Base-by-base conservation (phyloP, 2,329 filamentous ascomycete species). In the Dactylellina drechsleri region DNA sequence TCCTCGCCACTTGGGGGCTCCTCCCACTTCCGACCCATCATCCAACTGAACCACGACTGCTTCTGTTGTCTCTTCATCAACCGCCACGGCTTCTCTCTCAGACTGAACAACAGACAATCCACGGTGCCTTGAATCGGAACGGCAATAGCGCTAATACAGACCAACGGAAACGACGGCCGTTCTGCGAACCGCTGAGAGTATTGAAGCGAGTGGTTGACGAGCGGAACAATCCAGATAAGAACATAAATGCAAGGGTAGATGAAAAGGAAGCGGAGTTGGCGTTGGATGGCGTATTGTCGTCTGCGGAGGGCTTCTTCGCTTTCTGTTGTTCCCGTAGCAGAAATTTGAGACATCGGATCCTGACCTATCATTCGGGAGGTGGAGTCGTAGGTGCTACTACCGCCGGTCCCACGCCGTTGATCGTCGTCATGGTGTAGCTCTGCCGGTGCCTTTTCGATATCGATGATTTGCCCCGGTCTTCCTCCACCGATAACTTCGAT, bases 181-280 rank as follows among this genome's bases (percentile, higher is more conserved):
- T 80, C 77, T 5, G 83, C 85, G 65, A 83, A 86, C 58, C 82
- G 79, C 57, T 88, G 83, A 76, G 84, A 83, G 81, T 89, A 91
- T 62, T 84, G 85, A 58, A 89, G 81, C 58, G 88, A 84, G 80
- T 93, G 89, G 1, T 84, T 84, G 1, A 89, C 82, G 78, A 93
- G 91, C 0, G 91, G 91, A 6, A 91, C 82, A 2, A 90, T 82
- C 91, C 91, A 94, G 77, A 92, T 87, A 3, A 87, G 81, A 18
- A 91, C 84, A 81, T 94, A 93, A 2, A 91, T 86, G 16, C 90
- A 80, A 0, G 91, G 91, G 80, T 94, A 94, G 56, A 92, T 87
- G 81, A 93, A 92, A 16, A 93, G 84, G 31, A 90, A 86, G 36
- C 89, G 87, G 1, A 93, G 84, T 79, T 93, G 90, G 8, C 89